Base-by-base conservation (phyloP, 768 basidiomycete species). In the Kwoniella shandongensis region DNA sequence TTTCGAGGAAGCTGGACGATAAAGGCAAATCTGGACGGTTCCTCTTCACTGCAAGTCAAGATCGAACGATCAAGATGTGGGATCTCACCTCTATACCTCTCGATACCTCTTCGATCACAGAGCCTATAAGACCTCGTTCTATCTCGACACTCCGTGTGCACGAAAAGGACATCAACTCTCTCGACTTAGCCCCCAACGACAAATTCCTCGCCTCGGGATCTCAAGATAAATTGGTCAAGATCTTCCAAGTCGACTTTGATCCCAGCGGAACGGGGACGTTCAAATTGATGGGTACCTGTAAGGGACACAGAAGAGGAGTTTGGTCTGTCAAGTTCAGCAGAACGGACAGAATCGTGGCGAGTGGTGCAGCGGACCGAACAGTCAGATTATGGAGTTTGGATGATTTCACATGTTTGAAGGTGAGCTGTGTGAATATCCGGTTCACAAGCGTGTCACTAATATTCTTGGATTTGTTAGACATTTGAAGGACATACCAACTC, bases 401-500 rank as follows among this genome's bases (percentile, higher is more conserved):
- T 61, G 91, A 97, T 72, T 96, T 87, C 77, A 84, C 89, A 23
- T 99, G 96, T 75, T 73, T 98, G 60, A 83, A 83, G 77, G 81
- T 81, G 53, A 53, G 77, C 3, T 11, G 13, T 36, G n/a, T n/a
- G n/a, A n/a, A n/a, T n/a, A n/a, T n/a, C n/a, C n/a, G n/a, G n/a
- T n/a, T n/a, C n/a, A 39, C 11, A 7, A 13, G n/a, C n/a, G n/a
- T n/a, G n/a, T n/a, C n/a, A n/a, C n/a, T n/a, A n/a, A n/a, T n/a
- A n/a, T n/a, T n/a, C n/a, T n/a, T n/a, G n/a, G n/a, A n/a, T n/a
- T n/a, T n/a, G n/a, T n/a, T 26, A 91, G 82, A 98, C 96, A 20
- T 92, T 98, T 67, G 96, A 99, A 78, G 96, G 96, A 0, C 96
- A 99, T 76, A 91, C 91, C 7, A 98, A 97, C 76, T 96, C 96